A percentile compares a stretch with the other conserved stretches of the same genome.
phyloP scores from a whole-genome alignment of 257 asterid species.

The Plectranthus barbatus region DNA sequence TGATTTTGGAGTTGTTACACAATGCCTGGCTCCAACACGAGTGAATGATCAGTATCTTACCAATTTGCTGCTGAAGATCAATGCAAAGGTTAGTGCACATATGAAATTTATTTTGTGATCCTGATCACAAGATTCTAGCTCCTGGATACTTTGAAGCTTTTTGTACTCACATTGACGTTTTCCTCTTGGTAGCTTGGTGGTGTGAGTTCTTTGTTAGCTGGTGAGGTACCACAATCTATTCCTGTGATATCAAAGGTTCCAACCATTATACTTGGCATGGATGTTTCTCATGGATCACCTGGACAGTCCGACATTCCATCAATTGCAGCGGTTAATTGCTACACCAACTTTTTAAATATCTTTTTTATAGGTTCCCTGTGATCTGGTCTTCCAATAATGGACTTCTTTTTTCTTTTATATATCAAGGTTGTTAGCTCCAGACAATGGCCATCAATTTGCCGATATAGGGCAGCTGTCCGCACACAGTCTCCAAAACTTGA shows the following conservation, averaged over 20 bases:
- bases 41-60: constrained; percentile 80
- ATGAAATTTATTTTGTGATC: not conserved
- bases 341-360: not conserved
- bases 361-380: not conserved
- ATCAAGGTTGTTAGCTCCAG: constrained; percentile 85
- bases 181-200: constrained; percentile 78
- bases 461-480: constrained; percentile 83
- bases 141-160: not conserved
- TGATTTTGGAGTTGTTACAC: constrained; percentile 81
- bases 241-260: constrained; percentile 73
- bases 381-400: not conserved
- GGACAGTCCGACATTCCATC: constrained; percentile 92
- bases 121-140: not conserved
- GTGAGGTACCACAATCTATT: constrained; percentile 44
- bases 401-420: not conserved
- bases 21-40: constrained; percentile 66
- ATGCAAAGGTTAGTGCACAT: constrained; percentile 58
- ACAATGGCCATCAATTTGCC: constrained; percentile 81
- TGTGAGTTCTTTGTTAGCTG: constrained; percentile 56
- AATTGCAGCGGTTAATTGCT: constrained; percentile 71
- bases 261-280: constrained; percentile 87
- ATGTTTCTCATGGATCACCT: constrained; percentile 93
- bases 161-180: not conserved
- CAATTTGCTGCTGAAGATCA: constrained; percentile 72
- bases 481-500: constrained; percentile 83